phyloP scores from a whole-genome alignment of 177 flowering plant species.

The Vitis hybrid region DNA sequence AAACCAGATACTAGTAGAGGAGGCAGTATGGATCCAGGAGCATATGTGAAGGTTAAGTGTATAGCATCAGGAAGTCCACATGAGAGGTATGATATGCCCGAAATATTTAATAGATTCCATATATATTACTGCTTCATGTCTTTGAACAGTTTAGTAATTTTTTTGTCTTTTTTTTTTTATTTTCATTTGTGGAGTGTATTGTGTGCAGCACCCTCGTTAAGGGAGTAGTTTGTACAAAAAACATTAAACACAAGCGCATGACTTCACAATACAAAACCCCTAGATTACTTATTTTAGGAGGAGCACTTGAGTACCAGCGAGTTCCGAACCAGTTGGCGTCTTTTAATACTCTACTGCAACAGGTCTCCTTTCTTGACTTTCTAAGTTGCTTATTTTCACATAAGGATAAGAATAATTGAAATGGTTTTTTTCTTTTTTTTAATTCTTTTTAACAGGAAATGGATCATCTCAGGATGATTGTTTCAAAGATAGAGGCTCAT shows the following conservation, averaged over 20 bases:
- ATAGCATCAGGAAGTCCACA: slow-evolving; percentile 72
- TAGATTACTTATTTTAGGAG: slow-evolving; percentile 79
- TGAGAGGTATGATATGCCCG: slow-evolving; percentile 59
- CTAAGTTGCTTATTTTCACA: not conserved
- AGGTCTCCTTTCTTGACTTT: slow-evolving; percentile 43
- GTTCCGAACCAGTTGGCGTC: slow-evolving; percentile 82
- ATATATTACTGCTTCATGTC: not conserved
- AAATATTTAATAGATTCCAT: too few relatives aligned
- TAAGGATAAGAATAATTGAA: not conserved
- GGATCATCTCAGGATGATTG: slow-evolving; percentile 84
- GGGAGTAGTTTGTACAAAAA: slow-evolving; percentile 97
- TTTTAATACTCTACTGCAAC: slow-evolving; percentile 79
- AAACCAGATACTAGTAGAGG: slow-evolving; percentile 94
- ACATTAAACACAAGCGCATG: slow-evolving; percentile 98
- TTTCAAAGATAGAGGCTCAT: slow-evolving; percentile 87
- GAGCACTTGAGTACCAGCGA: slow-evolving; percentile 91
- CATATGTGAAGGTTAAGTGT: slow-evolving; percentile 95
- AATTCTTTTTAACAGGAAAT: slow-evolving; percentile 60
- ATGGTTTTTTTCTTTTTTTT: slow-evolving; percentile 1
- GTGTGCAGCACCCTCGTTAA: slow-evolving; percentile 69
- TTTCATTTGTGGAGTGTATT: slow-evolving; percentile 8
- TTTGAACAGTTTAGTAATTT: not conserved
- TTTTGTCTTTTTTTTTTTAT: not conserved
- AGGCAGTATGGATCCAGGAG: slow-evolving; percentile 98
- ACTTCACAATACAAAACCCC: slow-evolving; percentile 89